Evolutionary conservation across 106 monocot species (phyloP), one percentile per base, ranked within the genome.

Genomic region (Phalaenopsis equestris): DNA sequence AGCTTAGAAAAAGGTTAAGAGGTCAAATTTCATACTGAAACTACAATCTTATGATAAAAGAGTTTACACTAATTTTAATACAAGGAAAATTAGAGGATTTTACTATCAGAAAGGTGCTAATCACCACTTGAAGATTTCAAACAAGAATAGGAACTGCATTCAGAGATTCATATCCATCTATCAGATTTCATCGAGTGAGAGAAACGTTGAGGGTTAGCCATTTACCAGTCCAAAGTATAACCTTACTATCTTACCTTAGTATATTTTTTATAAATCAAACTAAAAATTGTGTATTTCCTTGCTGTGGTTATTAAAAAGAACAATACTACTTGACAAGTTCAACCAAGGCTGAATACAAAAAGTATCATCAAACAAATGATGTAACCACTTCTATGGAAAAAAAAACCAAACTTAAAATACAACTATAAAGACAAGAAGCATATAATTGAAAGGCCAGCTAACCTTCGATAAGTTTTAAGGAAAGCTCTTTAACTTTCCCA

Each of bases 391-490:
- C 52, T 12, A 52, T 52, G 16, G 1, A 11, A 72, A 39, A 72
- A 38, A 72, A 2, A 41, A 39, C 41, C 0, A 0, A 2, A 12
- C 36, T 72, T 38, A 12, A 72, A 18, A 43, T 5, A 74, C 41
- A 42, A 18, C 43, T 43, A 36, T 6, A 74, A 43, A 45, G n/a
- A 43, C 43, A 74, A 36, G 41, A 74, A 74, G n/a, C 45, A 43
- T 2, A 42, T 9, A 38, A 37, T 70, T 39, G 70, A 70, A 74
- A 74, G 14, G 4, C 65, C 42, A 67, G 64, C 87, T 81, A 80
- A 94, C 97, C 97, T 89, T 98, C 86, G 39, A 77, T 43, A 75
- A 98, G 94, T 77, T 97, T 86, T 52, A 46, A 38, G 46, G 91
- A 80, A 57, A 97, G 90, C 65, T 92, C 89, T 41, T 97, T 86